Evolutionary conservation across 352 stramenopile genomes (phyloP), one percentile per base, ranked within the genome.

Genomic region (Thalassiosira exigua): DNA sequence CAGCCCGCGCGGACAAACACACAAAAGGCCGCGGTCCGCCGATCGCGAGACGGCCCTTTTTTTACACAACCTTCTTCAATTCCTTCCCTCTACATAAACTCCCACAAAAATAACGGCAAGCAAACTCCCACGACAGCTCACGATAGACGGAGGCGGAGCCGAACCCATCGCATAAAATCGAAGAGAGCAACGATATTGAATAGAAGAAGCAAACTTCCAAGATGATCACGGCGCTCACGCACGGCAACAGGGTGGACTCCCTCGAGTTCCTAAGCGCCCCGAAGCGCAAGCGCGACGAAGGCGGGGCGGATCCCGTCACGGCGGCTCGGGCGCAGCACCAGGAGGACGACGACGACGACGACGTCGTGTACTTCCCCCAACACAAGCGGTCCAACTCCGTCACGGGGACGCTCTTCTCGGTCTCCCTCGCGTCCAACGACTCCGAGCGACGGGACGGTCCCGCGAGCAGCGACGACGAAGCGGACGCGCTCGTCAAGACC

Each of bases 401-500:
- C n/a, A 24, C 50, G 30, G 26, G n/a, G 22, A 26, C n/a, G 4
- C 32, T 27, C 1, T 4, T 54, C 26, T 68, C 19, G 11, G 22
- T 19, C 1, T 68, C 7, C 17, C 19, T 41, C 5, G 19, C 44
- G 22, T 53, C 60, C 14, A 32, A 65, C 11, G 51, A 72, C 46
- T 42, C 36, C 14, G 70, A 79, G 42, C 17, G 29, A 11, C 41
- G 70, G 26, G 71, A 80, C n/a, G 62, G 64, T 19, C 54, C 56
- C 17, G 59, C 22, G n/a, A 44, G 7, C 7, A 44, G 36, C 36
- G 51, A 79, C 39, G 51, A 79, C 30, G 61, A 79, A 21, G 26
- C 54, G 50, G 33, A 64, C 30, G 24, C 21, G 0, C 52, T 66
- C 9, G 36, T 66, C n/a, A 32, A 30, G 4, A 59, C 9, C 2